Conservation (phyloP, 75 land plant species). For the Pinus albicaulis region DNA sequence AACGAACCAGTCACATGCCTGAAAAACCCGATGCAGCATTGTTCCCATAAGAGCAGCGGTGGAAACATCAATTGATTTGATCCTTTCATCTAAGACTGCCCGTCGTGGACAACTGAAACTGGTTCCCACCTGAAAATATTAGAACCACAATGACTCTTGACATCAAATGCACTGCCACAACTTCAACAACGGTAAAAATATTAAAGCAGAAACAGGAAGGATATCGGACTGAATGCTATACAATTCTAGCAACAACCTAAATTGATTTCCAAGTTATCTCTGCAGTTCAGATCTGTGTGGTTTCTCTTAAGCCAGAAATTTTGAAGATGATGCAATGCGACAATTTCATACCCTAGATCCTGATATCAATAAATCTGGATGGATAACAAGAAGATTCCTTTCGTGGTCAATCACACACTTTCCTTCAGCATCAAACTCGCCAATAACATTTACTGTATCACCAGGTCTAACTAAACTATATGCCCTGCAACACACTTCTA, state of each 20-base stretch:
- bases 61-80: conserved; percentile 53
- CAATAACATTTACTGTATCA: conserved; percentile 83
- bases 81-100: conserved; percentile 83
- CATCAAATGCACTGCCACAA: neutral
- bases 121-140: conserved; percentile 57
- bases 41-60: conserved; percentile 75
- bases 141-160: neutral
- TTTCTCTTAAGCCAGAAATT: neutral
- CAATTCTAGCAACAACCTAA: too few species aligned
- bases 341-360: conserved; percentile 72
- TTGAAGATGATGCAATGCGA: neutral
- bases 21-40: conserved; percentile 86
- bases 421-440: conserved; percentile 74
- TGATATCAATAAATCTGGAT: conserved; percentile 77
- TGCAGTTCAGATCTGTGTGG: neutral
- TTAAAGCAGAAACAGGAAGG: too few species aligned
- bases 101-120: conserved; percentile 83
- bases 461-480: conserved; percentile 67
- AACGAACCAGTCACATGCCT: conserved; percentile 32
- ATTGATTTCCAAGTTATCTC: too few species aligned
- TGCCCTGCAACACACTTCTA: conserved; percentile 37
- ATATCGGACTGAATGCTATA: too few species aligned
- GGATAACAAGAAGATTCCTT: conserved; percentile 61
- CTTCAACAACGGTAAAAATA: too few species aligned
- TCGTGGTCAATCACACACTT: conserved; percentile 58